phyloP scores from a whole-genome alignment of 805 yeast genomes.

The Yarrowia sp. region DNA sequence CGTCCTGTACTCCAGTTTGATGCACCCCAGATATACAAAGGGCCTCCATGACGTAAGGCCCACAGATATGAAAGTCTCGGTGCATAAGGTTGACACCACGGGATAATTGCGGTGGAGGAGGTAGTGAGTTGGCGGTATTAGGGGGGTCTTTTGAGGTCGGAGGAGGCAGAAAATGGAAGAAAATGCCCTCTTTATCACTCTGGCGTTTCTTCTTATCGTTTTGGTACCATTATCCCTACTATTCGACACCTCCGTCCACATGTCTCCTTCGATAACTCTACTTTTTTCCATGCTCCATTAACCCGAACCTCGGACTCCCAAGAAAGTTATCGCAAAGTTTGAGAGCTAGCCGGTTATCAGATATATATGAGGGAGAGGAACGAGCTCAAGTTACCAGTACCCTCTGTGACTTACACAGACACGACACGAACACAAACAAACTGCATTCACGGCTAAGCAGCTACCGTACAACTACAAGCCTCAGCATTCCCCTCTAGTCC shows the following conservation, averaged over 20 bases:
- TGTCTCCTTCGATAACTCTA: too few species aligned
- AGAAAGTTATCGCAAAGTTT: conserved; percentile 19
- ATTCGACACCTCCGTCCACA: too few species aligned
- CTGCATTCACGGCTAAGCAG: neutral
- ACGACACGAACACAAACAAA: neutral
- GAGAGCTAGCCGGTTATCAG: conserved; percentile 6
- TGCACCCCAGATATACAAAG: conserved; percentile 18
- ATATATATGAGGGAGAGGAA: neutral
- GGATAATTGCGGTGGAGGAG: conserved; percentile 2
- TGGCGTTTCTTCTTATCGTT: too few species aligned
- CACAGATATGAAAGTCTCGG: conserved; percentile 12
- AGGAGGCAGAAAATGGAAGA: too few species aligned
- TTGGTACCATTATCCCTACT: too few species aligned
- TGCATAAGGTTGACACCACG: neutral
- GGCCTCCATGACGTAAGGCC: conserved; percentile 27
- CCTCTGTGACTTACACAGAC: neutral
- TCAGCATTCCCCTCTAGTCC: too few species aligned
- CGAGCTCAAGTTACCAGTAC: neutral
- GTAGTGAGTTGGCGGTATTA: too few species aligned
- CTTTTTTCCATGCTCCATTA: conserved; percentile 7
- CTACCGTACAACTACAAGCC: too few species aligned
- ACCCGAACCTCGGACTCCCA: conserved; percentile 25
- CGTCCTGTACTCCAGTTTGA: neutral
- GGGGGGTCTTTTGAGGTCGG: too few species aligned
- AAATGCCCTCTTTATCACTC: too few species aligned